Percentiles rank a stretch among this genome's conserved stretches.
Evolutionary conservation across 208 protist species (phyloP).

Genomic region (Blastocrithidia nonstop): DNA sequence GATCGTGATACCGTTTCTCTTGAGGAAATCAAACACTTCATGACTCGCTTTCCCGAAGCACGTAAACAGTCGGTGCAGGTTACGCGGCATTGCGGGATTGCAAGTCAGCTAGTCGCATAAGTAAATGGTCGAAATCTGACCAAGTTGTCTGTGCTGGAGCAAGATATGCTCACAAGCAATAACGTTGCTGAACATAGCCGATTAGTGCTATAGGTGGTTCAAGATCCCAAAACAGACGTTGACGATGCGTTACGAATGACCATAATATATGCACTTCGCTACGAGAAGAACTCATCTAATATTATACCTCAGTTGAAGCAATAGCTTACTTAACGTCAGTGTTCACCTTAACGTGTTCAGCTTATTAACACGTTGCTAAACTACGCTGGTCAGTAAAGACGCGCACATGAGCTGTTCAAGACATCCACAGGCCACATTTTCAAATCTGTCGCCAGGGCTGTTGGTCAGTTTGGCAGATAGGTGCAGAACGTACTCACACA

Average conservation of each 20-base stretch:
- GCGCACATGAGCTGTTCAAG: slow-evolving; percentile 60
- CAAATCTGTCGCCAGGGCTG: slow-evolving; percentile 55
- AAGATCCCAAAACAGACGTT: slow-evolving; percentile 70
- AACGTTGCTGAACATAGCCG: slow-evolving; percentile 62
- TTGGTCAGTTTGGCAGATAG: slow-evolving; percentile 73
- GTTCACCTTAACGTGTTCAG: slow-evolving; percentile 33
- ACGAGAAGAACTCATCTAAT: slow-evolving; percentile 55
- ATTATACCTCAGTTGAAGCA: slow-evolving; percentile 49
- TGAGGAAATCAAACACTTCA: slow-evolving; percentile 78
- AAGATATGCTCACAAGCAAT: slow-evolving; percentile 67
- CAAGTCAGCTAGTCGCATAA: slow-evolving; percentile 57
- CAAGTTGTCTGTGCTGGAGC: slow-evolving; percentile 66
- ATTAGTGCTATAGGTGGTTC: slow-evolving; percentile 58
- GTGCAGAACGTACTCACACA: slow-evolving; percentile 95
- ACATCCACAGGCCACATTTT: slow-evolving; percentile 57
- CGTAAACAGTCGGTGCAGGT: slow-evolving; percentile 65
- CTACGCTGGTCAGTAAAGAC: slow-evolving; percentile 40
- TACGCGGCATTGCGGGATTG: slow-evolving; percentile 64
- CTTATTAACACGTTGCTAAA: slow-evolving; percentile 61
- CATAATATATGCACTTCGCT: slow-evolving; percentile 67
- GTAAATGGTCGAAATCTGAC: slow-evolving; percentile 75
- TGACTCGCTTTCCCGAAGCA: slow-evolving; percentile 73
- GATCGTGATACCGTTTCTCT: slow-evolving; percentile 61
- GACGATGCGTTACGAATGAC: slow-evolving; percentile 63
- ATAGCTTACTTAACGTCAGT: slow-evolving; percentile 38